Conservation (phyloP, 768 basidiomycete species). For the Russula emetica region DNA sequence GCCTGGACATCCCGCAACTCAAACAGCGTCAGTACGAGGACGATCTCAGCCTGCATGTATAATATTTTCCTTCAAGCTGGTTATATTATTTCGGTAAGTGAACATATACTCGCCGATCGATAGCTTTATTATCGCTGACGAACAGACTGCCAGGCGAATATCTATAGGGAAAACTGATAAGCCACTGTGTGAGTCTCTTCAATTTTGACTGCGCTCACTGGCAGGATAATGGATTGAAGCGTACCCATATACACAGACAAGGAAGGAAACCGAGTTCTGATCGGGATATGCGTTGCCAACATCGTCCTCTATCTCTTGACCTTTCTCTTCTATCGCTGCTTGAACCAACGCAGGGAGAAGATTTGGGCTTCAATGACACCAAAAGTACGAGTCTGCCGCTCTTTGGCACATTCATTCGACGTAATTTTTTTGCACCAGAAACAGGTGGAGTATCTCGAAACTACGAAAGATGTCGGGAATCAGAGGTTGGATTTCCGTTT, state of each 20-base stretch:
- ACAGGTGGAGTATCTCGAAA: conserved; percentile 53
- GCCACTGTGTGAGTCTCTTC: conserved; percentile 1
- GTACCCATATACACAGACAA: conserved; percentile 46
- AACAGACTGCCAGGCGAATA: not conserved
- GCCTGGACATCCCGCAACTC: conserved; percentile 61
- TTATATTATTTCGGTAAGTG: not conserved
- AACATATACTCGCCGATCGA: too few species aligned
- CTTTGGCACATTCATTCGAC: not conserved
- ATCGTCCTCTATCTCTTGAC: conserved; percentile 48
- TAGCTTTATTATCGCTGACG: not conserved
- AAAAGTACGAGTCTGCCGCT: conserved; percentile 36
- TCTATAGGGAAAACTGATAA: conserved; percentile 1
- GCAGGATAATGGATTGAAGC: not conserved
- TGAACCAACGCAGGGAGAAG: conserved; percentile 47
- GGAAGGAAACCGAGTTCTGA: conserved; percentile 53
- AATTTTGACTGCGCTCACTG: conserved; percentile 19
- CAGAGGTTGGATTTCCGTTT: conserved; percentile 59
- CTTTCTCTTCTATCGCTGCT: conserved; percentile 51
- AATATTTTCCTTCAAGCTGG: conserved; percentile 64
- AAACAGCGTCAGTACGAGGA: conserved; percentile 53
- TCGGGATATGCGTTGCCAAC: conserved; percentile 53
- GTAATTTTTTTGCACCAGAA: conserved; percentile 37
- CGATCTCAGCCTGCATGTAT: conserved; percentile 44
- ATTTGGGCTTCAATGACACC: conserved; percentile 50
- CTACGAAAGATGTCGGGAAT: conserved; percentile 60